Evolutionary conservation across 2,329 filamentous ascomycete genomes (phyloP), one percentile per base, ranked within the genome.

Genomic region (Plenodomus biglobosus): DNA sequence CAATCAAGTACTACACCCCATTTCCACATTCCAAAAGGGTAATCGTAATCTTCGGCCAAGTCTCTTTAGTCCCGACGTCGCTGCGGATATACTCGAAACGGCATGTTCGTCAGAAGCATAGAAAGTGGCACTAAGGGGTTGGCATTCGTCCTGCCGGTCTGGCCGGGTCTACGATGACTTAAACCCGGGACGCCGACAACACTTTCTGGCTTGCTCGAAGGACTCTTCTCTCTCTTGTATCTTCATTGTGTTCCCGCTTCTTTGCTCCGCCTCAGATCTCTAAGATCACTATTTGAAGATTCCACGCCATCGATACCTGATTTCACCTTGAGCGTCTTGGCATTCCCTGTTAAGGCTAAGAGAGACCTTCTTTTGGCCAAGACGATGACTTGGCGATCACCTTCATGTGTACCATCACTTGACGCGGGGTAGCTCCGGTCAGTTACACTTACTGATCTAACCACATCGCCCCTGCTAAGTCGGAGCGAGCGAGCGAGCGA

Each of bases 121-220:
- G 61, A 66, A 65, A 37, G 50, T 56, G 46, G 66, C 67, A 65
- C 67, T 70, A 70, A 64, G 66, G 66, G 62, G 54, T 70, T 70
- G 67, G 66, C 61, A 67, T 56, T 55, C 56, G 58, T 61, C 65
- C 56, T 57, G 27, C 56, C 53, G 53, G 53, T 58, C 50, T 62
- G 53, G 62, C 58, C 58, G 50, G 54, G 50, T 40, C 47, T 44
- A 44, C 41, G 46, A 38, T 34, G 37, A 34, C 34, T 53, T 56
- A 60, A 50, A 50, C 20, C 38, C 53, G 53, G 54, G 40, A 24
- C 18, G 2, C 11, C 22, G 44, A 6, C 27, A 32, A 11, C 27
- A 32, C 27, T 32, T 15, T 8, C 27, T 32, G 27, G 27, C 27
- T 32, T 32, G 6, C 11, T 32, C 3, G 11, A 20, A 24, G 10